phyloP scores from a whole-genome alignment of 140 eudicot genomes.

The Flaveria floridana region DNA sequence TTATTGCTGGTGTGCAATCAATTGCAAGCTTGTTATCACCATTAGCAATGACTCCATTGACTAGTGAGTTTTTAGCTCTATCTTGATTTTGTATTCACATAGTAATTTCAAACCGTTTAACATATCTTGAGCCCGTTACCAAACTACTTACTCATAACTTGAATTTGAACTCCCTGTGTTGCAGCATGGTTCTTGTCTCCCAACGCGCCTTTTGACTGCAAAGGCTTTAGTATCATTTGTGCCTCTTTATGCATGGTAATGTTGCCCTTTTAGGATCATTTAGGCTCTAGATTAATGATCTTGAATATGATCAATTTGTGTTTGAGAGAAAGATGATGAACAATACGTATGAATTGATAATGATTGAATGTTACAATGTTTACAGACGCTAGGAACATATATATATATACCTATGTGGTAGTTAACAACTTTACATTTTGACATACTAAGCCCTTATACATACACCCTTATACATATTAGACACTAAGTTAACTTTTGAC shows the following conservation, averaged over 20 bases:
- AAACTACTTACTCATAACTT: neutral
- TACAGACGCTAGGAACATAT: too few species aligned
- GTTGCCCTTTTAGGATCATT: too few species aligned
- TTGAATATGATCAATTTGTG: too few species aligned
- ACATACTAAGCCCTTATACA: too few species aligned
- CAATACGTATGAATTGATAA: too few species aligned
- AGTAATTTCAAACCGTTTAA: neutral
- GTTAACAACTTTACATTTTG: too few species aligned
- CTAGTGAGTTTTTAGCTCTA: conserved; percentile 52
- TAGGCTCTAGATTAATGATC: too few species aligned
- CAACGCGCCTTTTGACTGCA: conserved; percentile 84
- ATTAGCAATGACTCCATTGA: conserved; percentile 84
- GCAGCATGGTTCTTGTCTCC: conserved; percentile 87
- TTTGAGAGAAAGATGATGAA: too few species aligned
- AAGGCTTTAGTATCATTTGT: conserved; percentile 78
- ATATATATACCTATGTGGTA: too few species aligned
- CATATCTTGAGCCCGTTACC: conserved; percentile 9
- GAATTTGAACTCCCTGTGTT: conserved; percentile 24
- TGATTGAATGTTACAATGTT: too few species aligned
- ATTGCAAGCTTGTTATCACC: conserved; percentile 83
- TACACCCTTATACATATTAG: too few species aligned
- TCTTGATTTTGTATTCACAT: neutral
- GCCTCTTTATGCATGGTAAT: conserved; percentile 73
- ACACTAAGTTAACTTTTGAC: too few species aligned
- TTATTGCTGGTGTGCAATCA: conserved; percentile 85